Percentiles rank a stretch among this genome's conserved stretches.
Evolutionary conservation across 371 early-diverging fungal genomes (phyloP).

Genomic region (Vairimorpha ceranae): DNA sequence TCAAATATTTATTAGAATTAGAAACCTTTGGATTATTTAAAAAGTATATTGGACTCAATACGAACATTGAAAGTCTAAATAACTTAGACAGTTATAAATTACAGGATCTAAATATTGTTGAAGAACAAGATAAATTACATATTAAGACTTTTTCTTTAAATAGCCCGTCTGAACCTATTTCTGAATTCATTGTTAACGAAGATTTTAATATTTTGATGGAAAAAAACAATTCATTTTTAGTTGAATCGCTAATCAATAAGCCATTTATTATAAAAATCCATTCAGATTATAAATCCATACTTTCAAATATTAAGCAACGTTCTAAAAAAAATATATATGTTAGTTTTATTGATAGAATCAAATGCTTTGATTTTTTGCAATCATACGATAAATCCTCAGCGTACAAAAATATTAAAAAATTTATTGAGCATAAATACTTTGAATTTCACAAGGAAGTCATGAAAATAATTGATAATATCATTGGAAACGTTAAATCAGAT

Average conservation of each 20-base stretch:
- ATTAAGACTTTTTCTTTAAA: too few relatives aligned
- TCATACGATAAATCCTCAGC: neutral
- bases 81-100: too few relatives aligned
- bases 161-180: too few relatives aligned
- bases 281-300: neutral
- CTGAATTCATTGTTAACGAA: too few relatives aligned
- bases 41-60: too few relatives aligned
- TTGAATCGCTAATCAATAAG: too few relatives aligned
- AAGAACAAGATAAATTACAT: too few relatives aligned
- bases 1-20: neutral
- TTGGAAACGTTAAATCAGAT: neutral
- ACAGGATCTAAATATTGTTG: too few relatives aligned
- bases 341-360: slow-evolving; percentile 1
- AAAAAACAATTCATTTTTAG: too few relatives aligned
- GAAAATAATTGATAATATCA: neutral
- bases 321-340: neutral
- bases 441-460: neutral
- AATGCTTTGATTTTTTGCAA: neutral
- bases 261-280: neutral
- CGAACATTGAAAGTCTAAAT: too few relatives aligned
- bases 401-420: neutral
- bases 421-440: neutral
- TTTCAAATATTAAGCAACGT: neutral
- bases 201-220: too few relatives aligned
- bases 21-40: neutral